Evolutionary conservation across 2,329 filamentous ascomycete species (phyloP), one percentile per base, ranked within the genome.

Genomic region (Triangularia setosa): DNA sequence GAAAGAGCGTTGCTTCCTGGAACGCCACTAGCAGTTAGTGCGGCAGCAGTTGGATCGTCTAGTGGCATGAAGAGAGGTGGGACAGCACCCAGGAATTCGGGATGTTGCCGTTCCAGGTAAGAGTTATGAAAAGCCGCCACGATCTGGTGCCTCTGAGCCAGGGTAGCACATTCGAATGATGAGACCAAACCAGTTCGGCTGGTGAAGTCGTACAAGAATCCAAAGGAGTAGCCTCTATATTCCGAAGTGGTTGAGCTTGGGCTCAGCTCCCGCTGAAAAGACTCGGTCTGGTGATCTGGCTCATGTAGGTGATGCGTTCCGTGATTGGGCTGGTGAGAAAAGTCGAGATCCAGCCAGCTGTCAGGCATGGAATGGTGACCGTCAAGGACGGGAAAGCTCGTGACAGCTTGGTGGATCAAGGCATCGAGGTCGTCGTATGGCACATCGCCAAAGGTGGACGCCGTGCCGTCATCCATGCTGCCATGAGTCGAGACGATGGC

Each of bases 151-250:
- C 76, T 68, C 53, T 77, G 73, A 5, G 68, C 64, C 1, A 72
- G 67, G 1, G 75, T 77, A 3, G 73, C 74, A 28, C 76, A 77
- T 28, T 77, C 76, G 64, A 77, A 78, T 12, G 75, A 77, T 12
- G 68, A 65, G 1, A 76, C 70, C 8, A 78, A 67, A 1, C 76
- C 76, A 0, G 73, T 75, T 24, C 74, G 70, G 62, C 74, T 76
- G 14, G 76, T 77, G 61, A 78, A 77, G 48, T 73, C 71, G 52
- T 72, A 71, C 1, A 78, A 68, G 54, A 78, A 78, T 4, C 68
- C 65, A 67, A 71, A 73, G 12, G 61, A 69, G 40, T 68, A 65
- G 7, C 65, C 65, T 16, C 64, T 65, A 33, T 66, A 66, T n/a
- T 67, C 62, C 11, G 66, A 62, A 23, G 40, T 48, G 12, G 59